Percentiles rank a stretch among this genome's conserved stretches.
Evolutionary conservation across 1,139 yeast species (phyloP).

Genomic region (Taphrina confusa): DNA sequence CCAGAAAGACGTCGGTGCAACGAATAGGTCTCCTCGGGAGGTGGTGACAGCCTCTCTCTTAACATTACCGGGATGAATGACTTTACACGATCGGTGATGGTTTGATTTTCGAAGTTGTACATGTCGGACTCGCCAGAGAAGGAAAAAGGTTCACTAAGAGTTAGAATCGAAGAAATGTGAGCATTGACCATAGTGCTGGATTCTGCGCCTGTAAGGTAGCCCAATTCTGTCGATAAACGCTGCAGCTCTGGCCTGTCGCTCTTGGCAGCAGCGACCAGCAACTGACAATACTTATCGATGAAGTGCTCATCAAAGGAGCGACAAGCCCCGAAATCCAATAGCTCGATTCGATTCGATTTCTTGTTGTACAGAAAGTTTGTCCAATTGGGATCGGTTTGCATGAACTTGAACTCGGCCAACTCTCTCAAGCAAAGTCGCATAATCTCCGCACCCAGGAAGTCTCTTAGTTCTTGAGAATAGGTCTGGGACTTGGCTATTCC

Average conservation of each 20-base stretch:
- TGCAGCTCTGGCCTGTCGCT: slow-evolving; percentile 68
- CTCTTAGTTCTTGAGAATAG: slow-evolving; percentile 60
- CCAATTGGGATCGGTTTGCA: slow-evolving; percentile 99
- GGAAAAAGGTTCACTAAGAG: slow-evolving; percentile 87
- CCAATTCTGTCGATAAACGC: slow-evolving; percentile 68
- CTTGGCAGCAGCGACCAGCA: slow-evolving; percentile 74
- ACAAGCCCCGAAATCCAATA: slow-evolving; percentile 94
- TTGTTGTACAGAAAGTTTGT: slow-evolving; percentile 81
- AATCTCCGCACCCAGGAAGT: slow-evolving; percentile 65
- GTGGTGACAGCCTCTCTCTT: slow-evolving; percentile 88
- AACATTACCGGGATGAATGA: slow-evolving; percentile 84
- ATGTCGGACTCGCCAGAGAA: slow-evolving; percentile 49
- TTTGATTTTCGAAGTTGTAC: slow-evolving; percentile 78
- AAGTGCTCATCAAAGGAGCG: slow-evolving; percentile 72
- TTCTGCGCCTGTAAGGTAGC: slow-evolving; percentile 75
- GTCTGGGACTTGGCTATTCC: slow-evolving; percentile 71
- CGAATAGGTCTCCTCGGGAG: slow-evolving; percentile 97
- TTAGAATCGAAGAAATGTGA: slow-evolving; percentile 86
- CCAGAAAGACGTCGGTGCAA: slow-evolving; percentile 94
- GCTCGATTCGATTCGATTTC: slow-evolving; percentile 60
- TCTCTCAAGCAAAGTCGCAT: slow-evolving; percentile 86
- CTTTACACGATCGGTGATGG: slow-evolving; percentile 89
- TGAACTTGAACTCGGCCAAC: slow-evolving; percentile 77
- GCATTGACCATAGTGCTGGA: slow-evolving; percentile 77
- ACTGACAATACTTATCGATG: slow-evolving; percentile 65